Evolutionary conservation across 208 protist genomes (phyloP), one percentile per base, ranked within the genome.

Genomic region (Crithidia expoeki): DNA sequence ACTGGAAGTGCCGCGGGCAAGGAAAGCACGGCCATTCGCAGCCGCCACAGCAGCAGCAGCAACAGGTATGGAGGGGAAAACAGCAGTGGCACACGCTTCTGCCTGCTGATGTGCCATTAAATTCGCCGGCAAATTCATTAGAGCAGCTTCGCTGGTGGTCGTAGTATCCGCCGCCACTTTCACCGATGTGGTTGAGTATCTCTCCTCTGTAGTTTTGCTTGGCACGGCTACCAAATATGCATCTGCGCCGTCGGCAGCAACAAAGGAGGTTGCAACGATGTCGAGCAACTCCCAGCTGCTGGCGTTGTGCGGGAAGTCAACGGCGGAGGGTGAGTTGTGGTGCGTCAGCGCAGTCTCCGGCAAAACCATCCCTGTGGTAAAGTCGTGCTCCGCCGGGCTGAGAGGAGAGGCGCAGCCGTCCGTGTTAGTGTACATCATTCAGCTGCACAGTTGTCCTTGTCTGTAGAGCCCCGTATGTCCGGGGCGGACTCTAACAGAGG

Each of bases 251-350:
- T 34, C 23, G 17, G 6, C 14, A 0, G 38, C 28, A 1, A 17
- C 49, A 17, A 11, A 30, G 2, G 32, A 36, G 40, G 0, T 17
- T 19, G 17, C 32, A 0, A 60, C 30, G 28, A 75, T 58, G 44
- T 75, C 69, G 32, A 75, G 53, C 46, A 62, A 23, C 32, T 68
- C 69, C 69, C 69, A 75, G 44, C 69, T 75, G 69, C 69, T 75
- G 5, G 46, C 46, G 69, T 40, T 75, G 19, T 50, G 60, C 2
- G 69, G 59, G 19, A 68, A 36, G 34, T 6, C 33, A 2, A 32
- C 50, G 7, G 19, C 27, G 0, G 34, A n/a, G 16, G 52, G 17
- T 9, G 14, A 33, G 49, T 23, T 2, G 49, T 32, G 1, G 46
- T 68, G 33, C 28, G 14, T 28, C 32, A 33, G 3, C n/a, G 7